Conservation (phyloP, 2,329 filamentous ascomycete species). For the Aspergillus sp. region DNA sequence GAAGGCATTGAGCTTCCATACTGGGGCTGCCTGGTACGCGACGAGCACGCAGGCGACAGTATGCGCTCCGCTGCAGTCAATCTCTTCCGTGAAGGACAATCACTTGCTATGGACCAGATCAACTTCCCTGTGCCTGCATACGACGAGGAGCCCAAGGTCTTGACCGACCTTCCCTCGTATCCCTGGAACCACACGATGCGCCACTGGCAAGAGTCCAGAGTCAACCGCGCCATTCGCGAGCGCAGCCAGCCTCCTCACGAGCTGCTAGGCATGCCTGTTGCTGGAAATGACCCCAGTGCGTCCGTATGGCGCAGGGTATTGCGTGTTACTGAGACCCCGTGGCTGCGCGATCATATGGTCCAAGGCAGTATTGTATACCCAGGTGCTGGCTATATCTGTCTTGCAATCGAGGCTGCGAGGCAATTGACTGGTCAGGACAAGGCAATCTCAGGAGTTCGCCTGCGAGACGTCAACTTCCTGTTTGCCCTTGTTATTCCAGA, state of each 20-base stretch:
- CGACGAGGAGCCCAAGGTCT: no score
- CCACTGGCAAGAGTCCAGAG: conserved; percentile 15
- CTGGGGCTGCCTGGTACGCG: conserved; percentile 2
- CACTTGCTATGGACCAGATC: background rate
- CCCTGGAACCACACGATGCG: conserved; percentile 15
- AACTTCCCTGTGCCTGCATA: background rate
- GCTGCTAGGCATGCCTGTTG: conserved; percentile 15
- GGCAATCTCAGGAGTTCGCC: background rate
- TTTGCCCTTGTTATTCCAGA: background rate
- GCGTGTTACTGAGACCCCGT: conserved; percentile 25
- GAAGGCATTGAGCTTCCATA: background rate
- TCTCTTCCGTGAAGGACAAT: background rate
- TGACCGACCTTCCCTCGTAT: conserved; percentile 16
- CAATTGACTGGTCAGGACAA: no score
- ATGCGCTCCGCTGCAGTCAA: background rate
- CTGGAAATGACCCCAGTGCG: conserved; percentile 9
- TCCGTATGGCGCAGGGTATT: conserved; percentile 31
- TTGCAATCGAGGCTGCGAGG: conserved; percentile 25
- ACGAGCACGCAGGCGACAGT: background rate
- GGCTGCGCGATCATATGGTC: conserved; percentile 34
- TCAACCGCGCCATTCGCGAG: conserved; percentile 10
- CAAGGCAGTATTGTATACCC: conserved; percentile 32
- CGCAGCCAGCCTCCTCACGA: conserved; percentile 12
- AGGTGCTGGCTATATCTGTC: conserved; percentile 23
- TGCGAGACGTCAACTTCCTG: background rate